These are phyloP conservation scores for Ambrosia artemisiifolia DNA, from an alignment of 129 eudicot species.

Conservation along the genomic window DNA sequence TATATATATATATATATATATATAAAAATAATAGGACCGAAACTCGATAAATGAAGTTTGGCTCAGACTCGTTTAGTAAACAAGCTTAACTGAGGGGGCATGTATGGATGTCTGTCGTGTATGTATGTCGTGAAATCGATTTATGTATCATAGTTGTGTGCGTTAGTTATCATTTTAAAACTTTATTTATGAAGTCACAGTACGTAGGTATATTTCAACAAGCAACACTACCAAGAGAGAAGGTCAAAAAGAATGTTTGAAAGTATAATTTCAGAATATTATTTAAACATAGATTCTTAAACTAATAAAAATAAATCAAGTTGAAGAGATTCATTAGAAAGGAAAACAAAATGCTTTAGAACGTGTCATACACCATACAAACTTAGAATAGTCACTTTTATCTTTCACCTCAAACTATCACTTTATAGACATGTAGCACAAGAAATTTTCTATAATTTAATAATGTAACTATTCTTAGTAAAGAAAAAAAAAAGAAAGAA, in stretches of 20 bases:
- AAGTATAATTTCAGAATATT: neutral
- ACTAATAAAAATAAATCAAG: conserved; percentile 9
- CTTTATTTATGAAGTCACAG: neutral
- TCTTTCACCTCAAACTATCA: conserved; percentile 8
- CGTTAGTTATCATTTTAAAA: too few species aligned
- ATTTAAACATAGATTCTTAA: neutral
- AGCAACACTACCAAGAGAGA: conserved; percentile 16
- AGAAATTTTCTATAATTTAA: conserved; percentile 1
- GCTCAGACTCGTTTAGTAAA: too few species aligned
- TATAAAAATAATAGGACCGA: too few species aligned
- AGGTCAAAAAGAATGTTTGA: conserved; percentile 22
- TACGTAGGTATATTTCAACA: conserved; percentile 10
- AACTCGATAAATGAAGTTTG: too few species aligned
- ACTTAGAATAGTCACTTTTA: neutral
- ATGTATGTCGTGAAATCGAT: too few species aligned
- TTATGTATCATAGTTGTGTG: too few species aligned
- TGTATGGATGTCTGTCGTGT: too few species aligned
- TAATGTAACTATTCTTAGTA: neutral
- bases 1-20: too few species aligned
- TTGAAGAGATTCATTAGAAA: conserved; percentile 14
- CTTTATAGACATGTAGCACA: conserved; percentile 26
- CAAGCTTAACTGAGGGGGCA: too few species aligned
- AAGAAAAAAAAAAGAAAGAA: too few species aligned
- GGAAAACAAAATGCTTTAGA: conserved; percentile 7
- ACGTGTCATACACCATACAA: conserved; percentile 11